Base-by-base conservation (phyloP, 2,329 filamentous ascomycete species). In the Fusarium tuaranense region DNA sequence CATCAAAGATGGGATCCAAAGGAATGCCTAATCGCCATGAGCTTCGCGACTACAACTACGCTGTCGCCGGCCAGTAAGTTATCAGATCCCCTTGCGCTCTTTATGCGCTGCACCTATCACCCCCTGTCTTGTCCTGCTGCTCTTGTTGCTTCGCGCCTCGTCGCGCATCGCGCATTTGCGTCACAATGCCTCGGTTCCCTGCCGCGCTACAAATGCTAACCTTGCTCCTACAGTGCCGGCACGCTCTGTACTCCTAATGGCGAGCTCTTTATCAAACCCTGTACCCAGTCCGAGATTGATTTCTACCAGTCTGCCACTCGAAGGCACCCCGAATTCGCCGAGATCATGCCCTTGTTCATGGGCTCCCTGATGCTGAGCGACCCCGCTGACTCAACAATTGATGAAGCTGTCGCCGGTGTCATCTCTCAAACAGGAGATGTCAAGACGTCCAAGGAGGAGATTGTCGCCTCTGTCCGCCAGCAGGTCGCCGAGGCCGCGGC, bases 231-330 rank as follows among this genome's bases (percentile, higher is more conserved):
- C 80, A 98, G 95, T 85, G 95, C 97, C 76, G 97, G 97, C 74
- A 96, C 97, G 57, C 90, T 97, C 78, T 95, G 93, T 81, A 95
- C 97, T 80, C 87, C 89, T 65, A 91, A 94, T 63, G 97, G 97
- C 81, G 91, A 93, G 73, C 87, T 98, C 38, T 94, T 99, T 81
- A 94, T 98, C 81, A 99, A 99, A 84, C 97, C 97, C 20, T 98
- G 96, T 83, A 97, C 94, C 0, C 85, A 91, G 72, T 88, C 92
- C 73, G 97, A 99, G 85, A 91, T 98, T 78, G 88, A 91, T 53
- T 99, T 99, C 83, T 99, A 99, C 87, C 91, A 98, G 81, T 90
- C 91, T 44, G 92, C 92, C 32, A 82, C 83, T 62, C 83, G 89
- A 38, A 84, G 88, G 25, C 93, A 97, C 80, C 90, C 91, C 34